phyloP scores from a whole-genome alignment of 306 rosid species.

The Cyamopsis tetragonoloba region DNA sequence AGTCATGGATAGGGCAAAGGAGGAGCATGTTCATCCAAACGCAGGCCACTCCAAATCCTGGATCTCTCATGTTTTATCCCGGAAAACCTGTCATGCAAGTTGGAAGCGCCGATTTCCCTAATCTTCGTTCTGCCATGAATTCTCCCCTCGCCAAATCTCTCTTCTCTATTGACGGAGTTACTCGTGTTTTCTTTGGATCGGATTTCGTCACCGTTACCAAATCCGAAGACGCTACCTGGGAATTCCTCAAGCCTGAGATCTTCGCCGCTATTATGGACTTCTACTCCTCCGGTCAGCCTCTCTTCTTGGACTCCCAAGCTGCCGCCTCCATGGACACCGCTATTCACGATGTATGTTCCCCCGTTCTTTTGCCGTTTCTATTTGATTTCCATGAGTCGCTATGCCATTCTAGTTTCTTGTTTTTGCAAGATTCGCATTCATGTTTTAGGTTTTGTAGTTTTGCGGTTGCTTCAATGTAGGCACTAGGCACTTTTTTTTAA shows the following conservation, averaged over 20 bases:
- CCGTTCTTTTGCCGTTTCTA: neutral
- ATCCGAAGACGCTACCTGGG: constrained; percentile 82
- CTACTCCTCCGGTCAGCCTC: constrained; percentile 83
- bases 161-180: constrained; percentile 69
- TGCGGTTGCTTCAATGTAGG: no score
- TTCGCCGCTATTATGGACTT: constrained; percentile 95
- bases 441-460: no score
- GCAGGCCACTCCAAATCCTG: constrained; percentile 37
- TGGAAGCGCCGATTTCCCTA: constrained; percentile 93
- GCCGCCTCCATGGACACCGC: constrained; percentile 89
- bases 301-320: constrained; percentile 74
- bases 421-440: no score
- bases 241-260: constrained; percentile 81
- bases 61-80: constrained; percentile 35
- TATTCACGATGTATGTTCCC: constrained; percentile 54
- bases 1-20: constrained; percentile 24
- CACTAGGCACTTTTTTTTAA: no score
- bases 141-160: constrained; percentile 84
- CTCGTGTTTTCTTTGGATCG: constrained; percentile 87
- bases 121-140: constrained; percentile 77
- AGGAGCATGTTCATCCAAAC: constrained; percentile 37
- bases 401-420: no score
- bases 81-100: constrained; percentile 66
- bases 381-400: no score
- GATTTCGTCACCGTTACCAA: constrained; percentile 92